Percentiles rank a stretch among this genome's conserved stretches.
Conservation (phyloP, 768 basidiomycete genomes). For the Lactarius akahatsu region DNA sequence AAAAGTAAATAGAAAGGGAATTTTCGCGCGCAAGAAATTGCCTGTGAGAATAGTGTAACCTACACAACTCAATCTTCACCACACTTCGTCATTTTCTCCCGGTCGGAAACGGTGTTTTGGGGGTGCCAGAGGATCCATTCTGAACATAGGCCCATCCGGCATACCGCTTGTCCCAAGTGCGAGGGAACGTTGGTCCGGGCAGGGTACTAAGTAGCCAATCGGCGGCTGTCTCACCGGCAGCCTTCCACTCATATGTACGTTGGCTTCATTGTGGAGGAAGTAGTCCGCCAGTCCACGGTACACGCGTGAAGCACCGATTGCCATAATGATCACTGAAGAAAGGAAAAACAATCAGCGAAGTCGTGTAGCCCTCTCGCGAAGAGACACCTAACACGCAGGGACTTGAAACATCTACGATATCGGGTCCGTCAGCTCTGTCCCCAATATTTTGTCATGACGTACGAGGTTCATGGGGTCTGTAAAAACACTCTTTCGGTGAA, state of each 20-base stretch:
- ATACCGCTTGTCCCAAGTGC: neutral
- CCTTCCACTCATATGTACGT: neutral
- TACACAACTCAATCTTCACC: too few species aligned
- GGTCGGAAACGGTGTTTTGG: neutral
- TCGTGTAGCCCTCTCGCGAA: neutral
- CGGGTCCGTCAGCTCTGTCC: neutral
- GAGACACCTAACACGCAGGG: conserved; percentile 1
- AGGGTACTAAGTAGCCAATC: neutral
- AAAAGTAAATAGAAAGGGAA: neutral
- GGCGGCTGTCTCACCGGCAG: neutral
- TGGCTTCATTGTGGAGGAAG: neutral
- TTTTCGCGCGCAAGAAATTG: too few species aligned
- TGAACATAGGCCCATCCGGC: neutral
- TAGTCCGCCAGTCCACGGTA: conserved; percentile 2
- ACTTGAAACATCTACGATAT: conserved; percentile 9
- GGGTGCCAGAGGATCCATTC: neutral
- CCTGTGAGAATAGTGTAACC: too few species aligned
- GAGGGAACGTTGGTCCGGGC: neutral
- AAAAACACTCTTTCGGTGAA: too few species aligned
- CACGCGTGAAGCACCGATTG: conserved; percentile 6
- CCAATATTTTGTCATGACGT: neutral
- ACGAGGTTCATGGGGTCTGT: conserved; percentile 12
- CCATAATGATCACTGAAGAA: conserved; percentile 10
- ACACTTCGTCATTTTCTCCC: neutral
- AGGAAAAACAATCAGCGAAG: neutral